Evolutionary conservation across 805 yeast species (phyloP), one percentile per base, ranked within the genome.

Genomic region (Cyberlindnera petersonii): DNA sequence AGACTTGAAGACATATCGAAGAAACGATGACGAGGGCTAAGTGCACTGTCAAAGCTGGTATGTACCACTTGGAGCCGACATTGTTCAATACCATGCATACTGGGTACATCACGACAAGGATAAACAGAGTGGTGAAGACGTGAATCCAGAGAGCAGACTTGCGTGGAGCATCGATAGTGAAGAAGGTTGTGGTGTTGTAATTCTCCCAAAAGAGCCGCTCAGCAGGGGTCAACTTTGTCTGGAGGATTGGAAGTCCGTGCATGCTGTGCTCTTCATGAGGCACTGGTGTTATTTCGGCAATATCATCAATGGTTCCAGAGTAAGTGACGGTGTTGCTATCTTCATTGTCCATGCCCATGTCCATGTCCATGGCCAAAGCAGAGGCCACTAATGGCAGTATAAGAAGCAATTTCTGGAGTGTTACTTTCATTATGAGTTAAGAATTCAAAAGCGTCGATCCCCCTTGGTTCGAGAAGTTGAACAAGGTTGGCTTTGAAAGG

Each of bases 171-270:
- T 69, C 71, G 10, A 74, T 55, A 7, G 75, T 78, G 63, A 86
- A 78, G 58, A 72, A 88, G 4, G 86, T 79, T 2, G 91, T 82
- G 11, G 94, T 77, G 54, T 84, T 78, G 61, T 88, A 89, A 19
- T 61, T 57, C 34, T 77, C 79, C 97, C 97, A 89, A 60, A 73
- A 89, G 20, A 70, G 57, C 39, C 77, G 65, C 59, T 88, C 96
- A 31, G 78, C 83, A 1, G 89, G 82, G 14, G 79, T 70, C 34
- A 89, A 69, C 15, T 75, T 54, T 2, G 84, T 82, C 43, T 72
- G 57, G 32, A 88, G 66, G 30, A 89, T 85, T 1, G 95, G 89
- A 47, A 75, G 53, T 0, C 95, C 95, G 54, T 86, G 95, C 34
- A 61, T 56, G 53, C 77, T 71, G 23, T 49, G 56, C 5, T 47